Conservation (phyloP, 306 rosid genomes). For the Vachellia collinsii region DNA sequence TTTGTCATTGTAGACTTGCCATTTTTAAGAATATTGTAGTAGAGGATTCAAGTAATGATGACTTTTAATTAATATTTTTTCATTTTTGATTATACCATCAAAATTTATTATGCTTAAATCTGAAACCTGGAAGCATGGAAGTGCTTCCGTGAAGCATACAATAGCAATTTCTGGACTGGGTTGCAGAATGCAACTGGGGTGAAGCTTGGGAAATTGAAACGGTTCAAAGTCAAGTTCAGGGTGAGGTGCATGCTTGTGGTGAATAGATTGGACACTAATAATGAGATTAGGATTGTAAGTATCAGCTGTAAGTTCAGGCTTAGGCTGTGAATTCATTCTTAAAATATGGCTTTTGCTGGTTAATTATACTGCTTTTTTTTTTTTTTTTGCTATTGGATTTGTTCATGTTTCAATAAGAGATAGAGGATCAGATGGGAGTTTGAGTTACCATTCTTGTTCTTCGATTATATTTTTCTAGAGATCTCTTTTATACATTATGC, state of each 20-base stretch:
- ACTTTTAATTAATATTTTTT: too few relatives aligned
- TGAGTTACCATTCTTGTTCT: slow-evolving; percentile 31
- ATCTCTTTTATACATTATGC: background rate
- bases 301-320: slow-evolving; percentile 77
- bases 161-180: too few relatives aligned
- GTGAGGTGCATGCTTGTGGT: slow-evolving; percentile 69
- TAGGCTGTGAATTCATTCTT: slow-evolving; percentile 48
- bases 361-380: slow-evolving; percentile 20
- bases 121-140: too few relatives aligned
- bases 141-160: too few relatives aligned
- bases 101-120: slow-evolving; percentile 91
- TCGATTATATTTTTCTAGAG: slow-evolving; percentile 28
- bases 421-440: slow-evolving; percentile 34
- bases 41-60: too few relatives aligned
- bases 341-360: background rate
- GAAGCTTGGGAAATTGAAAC: slow-evolving; percentile 79
- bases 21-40: too few relatives aligned
- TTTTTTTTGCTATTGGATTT: background rate
- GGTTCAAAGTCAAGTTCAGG: slow-evolving; percentile 64
- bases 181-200: slow-evolving; percentile 35
- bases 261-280: slow-evolving; percentile 46
- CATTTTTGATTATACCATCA: slow-evolving; percentile 58
- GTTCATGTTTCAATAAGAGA: slow-evolving; percentile 35
- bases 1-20: too few relatives aligned
- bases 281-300: slow-evolving; percentile 48